These are phyloP conservation scores for Grosmannia clavigera DNA, from an alignment of 2,329 filamentous ascomycete species.

Conservation along the genomic window DNA sequence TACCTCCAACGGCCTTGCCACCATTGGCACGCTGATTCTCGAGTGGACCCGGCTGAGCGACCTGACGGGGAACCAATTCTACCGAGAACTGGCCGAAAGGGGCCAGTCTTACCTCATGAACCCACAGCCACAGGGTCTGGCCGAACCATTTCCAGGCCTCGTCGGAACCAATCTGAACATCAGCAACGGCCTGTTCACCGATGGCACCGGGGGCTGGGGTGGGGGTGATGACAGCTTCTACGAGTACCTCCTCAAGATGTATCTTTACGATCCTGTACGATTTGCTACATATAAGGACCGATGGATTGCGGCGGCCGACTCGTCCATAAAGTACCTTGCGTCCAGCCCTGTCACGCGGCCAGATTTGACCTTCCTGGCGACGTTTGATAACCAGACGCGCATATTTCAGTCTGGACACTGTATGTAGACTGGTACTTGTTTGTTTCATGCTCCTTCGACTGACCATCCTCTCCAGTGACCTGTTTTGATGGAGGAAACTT, in stretches of 20 bases:
- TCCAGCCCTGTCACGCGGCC: constrained; percentile 54
- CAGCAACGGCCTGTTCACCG: constrained; percentile 50
- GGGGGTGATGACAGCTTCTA: constrained; percentile 73
- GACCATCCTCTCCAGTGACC: constrained; percentile 34
- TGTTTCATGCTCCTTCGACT: no score
- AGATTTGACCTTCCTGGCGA: constrained; percentile 60
- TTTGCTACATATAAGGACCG: constrained; percentile 57
- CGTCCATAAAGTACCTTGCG: constrained; percentile 57
- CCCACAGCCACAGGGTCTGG: constrained; percentile 41
- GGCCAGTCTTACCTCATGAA: constrained; percentile 58
- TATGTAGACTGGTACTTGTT: constrained; percentile 18
- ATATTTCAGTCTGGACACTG: constrained; percentile 36
- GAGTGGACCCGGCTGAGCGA: constrained; percentile 79
- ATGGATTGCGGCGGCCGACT: constrained; percentile 66
- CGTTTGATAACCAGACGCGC: constrained; percentile 35
- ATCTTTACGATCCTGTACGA: constrained; percentile 56
- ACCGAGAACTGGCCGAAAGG: constrained; percentile 52
- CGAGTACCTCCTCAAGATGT: constrained; percentile 90
- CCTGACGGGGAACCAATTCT: constrained; percentile 54
- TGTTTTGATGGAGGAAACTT: constrained; percentile 82
- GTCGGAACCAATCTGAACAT: constrained; percentile 57
- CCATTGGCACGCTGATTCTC: constrained; percentile 63
- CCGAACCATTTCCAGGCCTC: constrained; percentile 66
- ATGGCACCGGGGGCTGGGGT: constrained; percentile 61
- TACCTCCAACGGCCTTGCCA: constrained; percentile 58